Base-by-base conservation (phyloP, 768 basidiomycete species). In the Boletus barrowsii region DNA sequence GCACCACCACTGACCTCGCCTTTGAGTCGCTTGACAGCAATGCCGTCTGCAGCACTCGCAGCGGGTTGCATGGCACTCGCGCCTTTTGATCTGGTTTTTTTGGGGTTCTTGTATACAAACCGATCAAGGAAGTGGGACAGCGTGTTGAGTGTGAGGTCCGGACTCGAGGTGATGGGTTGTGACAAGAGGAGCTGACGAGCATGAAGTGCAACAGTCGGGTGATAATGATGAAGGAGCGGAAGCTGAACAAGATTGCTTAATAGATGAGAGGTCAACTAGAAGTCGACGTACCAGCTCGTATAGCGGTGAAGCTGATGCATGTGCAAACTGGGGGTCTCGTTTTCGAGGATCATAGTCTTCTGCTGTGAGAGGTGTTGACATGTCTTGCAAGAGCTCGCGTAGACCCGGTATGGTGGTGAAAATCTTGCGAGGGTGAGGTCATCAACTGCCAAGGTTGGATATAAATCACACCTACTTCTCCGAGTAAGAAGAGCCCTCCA, bases 61-160 rank as follows among this genome's bases (percentile, higher is more conserved):
- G 86, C 84, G n/a, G 93, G 93, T 73, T 99, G 96, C 97, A 98
- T 98, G 51, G 90, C 89, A 57, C 88, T 91, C 0, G 83, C 78
- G n/a, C 94, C 95, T 65, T 85, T 87, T 9, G 81, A 74, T 52
- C 75, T 78, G 2, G 72, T 58, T 62, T 87, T 86, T 75, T 98
- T 98, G 1, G 94, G 87, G 68, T 98, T 98, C 71, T 94, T 92
- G 77, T 93, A 98, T 41, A 98, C 91, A 73, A 98, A 98, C 3
- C 95, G 84, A 67, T 98, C 97, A 39, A 98, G 81, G 82, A 99
- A 98, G 63, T 94, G 91, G 1, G 90, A 87, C 22, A 98, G 82
- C 1, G 94, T 95, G 74, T 97, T 94, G 53, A 93, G 84, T 10
- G 90, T 86, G 45, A 99, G 87, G 65, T 98, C 95, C 0, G 92